Evolutionary conservation across 805 yeast species (phyloP).

Genomic region (Pichia rugopelliculosa): DNA sequence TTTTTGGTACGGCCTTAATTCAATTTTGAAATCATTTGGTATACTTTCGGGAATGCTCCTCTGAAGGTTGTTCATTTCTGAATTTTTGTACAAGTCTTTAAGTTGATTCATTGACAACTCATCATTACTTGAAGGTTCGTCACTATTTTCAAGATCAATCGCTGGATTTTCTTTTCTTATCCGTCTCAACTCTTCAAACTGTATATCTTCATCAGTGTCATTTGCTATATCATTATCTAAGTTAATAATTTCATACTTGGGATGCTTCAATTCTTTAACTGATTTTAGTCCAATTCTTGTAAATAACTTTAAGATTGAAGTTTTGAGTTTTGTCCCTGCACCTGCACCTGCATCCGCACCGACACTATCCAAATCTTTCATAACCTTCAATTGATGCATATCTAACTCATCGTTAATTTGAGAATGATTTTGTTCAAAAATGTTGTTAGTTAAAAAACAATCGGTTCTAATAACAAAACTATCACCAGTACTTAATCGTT

Average conservation of each 20-base stretch:
- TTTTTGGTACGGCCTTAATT: constrained; percentile 69
- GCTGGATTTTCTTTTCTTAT: constrained; percentile 3
- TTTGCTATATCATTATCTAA: constrained; percentile 67
- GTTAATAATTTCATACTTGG: constrained; percentile 6
- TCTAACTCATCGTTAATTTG: constrained; percentile 3
- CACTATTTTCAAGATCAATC: background rate
- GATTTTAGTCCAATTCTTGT: constrained; percentile 9
- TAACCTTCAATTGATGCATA: constrained; percentile 2
- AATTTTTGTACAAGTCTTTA: constrained; percentile 63
- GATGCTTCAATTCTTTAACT: background rate
- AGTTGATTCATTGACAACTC: constrained; percentile 60
- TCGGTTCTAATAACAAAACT: constrained; percentile 63
- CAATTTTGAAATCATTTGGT: constrained; percentile 46
- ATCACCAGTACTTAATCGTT: constrained; percentile 65
- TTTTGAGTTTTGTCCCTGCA: constrained; percentile 11
- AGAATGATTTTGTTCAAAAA: constrained; percentile 11
- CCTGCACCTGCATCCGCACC: constrained; percentile 10
- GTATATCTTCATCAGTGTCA: constrained; percentile 36
- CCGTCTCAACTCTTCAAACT: constrained; percentile 13
- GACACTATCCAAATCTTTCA: constrained; percentile 6
- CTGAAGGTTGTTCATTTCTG: constrained; percentile 40
- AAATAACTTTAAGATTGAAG: constrained; percentile 14
- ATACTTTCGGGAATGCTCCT: constrained; percentile 58
- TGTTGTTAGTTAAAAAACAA: constrained; percentile 38
- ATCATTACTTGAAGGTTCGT: constrained; percentile 3